phyloP scores from a whole-genome alignment of 2,329 filamentous ascomycete species.

The Xylariaceae sp. region DNA sequence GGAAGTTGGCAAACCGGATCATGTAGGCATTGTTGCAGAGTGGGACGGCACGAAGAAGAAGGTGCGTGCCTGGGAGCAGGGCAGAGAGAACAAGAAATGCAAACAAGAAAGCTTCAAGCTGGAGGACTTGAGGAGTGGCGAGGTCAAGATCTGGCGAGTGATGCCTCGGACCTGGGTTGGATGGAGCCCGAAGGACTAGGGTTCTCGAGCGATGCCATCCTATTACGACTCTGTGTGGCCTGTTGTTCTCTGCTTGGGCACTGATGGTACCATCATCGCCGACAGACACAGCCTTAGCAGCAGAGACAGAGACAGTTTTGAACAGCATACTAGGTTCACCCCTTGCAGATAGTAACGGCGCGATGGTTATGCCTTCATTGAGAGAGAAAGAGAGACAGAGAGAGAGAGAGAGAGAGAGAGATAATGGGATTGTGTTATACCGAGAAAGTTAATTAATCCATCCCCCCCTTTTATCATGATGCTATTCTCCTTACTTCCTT shows the following conservation, averaged over 20 bases:
- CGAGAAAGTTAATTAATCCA: conserved; percentile 8
- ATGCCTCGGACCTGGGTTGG: conserved; percentile 91
- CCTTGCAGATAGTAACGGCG: conserved; percentile 7
- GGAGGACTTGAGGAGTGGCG: conserved; percentile 83
- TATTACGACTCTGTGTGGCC: conserved; percentile 26
- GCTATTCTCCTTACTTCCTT: no score
- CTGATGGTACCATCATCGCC: conserved; percentile 25
- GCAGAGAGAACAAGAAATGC: conserved; percentile 86
- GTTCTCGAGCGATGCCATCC: conserved; percentile 23
- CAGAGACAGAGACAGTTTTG: conserved; percentile 18
- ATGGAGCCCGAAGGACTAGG: conserved; percentile 65
- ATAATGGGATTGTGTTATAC: conserved; percentile 10
- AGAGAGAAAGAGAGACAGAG: neutral
- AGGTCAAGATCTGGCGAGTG: conserved; percentile 95
- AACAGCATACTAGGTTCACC: conserved; percentile 11
- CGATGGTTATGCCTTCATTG: neutral
- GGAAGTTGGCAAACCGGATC: conserved; percentile 83
- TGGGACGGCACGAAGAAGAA: conserved; percentile 99
- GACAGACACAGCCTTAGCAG: conserved; percentile 8
- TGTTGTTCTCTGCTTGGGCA: conserved; percentile 25
- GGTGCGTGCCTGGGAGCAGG: conserved; percentile 91
- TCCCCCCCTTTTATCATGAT: neutral
- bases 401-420: neutral
- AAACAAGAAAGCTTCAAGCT: conserved; percentile 92
- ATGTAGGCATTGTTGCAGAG: conserved; percentile 86